A percentile compares a stretch with the other conserved stretches of the same genome.
Evolutionary conservation across 139 green algal species (phyloP).

Genomic region (Chlamydomonas schloesseri): DNA sequence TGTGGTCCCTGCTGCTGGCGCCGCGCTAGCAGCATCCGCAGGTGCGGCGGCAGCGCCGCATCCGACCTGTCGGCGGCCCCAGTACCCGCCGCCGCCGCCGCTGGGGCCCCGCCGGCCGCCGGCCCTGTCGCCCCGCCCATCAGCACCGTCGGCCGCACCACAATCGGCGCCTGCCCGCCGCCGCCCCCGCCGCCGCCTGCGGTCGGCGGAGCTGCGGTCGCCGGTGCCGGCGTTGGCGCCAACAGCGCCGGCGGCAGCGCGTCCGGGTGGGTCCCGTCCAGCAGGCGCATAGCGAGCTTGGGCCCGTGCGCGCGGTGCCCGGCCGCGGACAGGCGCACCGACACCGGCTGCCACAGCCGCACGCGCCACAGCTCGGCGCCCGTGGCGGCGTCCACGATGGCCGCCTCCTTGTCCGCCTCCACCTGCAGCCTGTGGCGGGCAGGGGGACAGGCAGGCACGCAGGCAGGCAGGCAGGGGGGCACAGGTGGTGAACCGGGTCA

Average conservation of each 20-base stretch:
- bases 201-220: constrained; percentile 1
- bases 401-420: not conserved
- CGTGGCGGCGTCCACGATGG: constrained; percentile 19
- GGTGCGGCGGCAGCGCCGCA: constrained; percentile 8
- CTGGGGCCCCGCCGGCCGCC: not conserved
- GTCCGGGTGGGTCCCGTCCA: constrained; percentile 48
- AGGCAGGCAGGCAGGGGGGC: not conserved
- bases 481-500: too few relatives aligned
- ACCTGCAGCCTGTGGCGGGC: not conserved
- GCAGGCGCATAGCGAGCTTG: constrained; percentile 57
- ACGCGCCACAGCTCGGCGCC: constrained; percentile 2
- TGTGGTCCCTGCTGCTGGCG: not conserved
- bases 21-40: not conserved
- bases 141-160: not conserved
- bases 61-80: not conserved
- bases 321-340: constrained; percentile 60
- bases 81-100: not conserved
- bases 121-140: too few relatives aligned
- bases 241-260: not conserved
- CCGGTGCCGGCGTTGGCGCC: constrained; percentile 1
- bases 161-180: not conserved
- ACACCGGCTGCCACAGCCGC: constrained; percentile 53
- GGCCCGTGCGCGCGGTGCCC: constrained; percentile 65
- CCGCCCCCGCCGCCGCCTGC: too few relatives aligned
- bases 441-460: too few relatives aligned